Evolutionary conservation across 306 rosid genomes (phyloP), one percentile per base, ranked within the genome.

Genomic region (Ormosia semicastrata): DNA sequence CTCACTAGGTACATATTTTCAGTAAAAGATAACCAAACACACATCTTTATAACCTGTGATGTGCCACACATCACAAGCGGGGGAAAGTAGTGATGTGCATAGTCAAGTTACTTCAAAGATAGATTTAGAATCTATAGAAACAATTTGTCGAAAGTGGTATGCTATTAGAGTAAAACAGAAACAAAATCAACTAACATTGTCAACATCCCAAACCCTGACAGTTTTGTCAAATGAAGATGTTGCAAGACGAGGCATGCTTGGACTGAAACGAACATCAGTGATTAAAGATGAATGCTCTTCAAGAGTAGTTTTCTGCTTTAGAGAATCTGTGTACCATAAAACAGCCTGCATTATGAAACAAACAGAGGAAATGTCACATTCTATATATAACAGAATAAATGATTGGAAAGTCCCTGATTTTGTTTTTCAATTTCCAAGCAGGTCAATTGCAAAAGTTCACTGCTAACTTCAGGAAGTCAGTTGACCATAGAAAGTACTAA

Each of bases 121-220:
- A 68, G 15, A 71, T 70, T 33, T 58, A 57, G 68, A 78, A 73
- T 78, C 39, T 34, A 43, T 6, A n/a, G 68, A 56, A 56, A 56
- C 3, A 39, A 40, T 15, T 52, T 17, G 64, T 13, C 58, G 11
- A 36, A 58, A 78, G 11, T 39, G 17, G 46, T 52, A 80, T 41
- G 74, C 2, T 32, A 39, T 32, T 36, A 17, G 29, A 29, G 69
- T 32, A 33, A 81, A 66, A 73, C 17, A 50, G 12, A 80, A 77
- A 53, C 10, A 30, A 12, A 32, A 72, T 78, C 29, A 43, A 93
- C 97, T 92, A 70, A 93, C 99, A 86, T 88, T 95, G 34, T 95
- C 99, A 30, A 90, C 98, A 86, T 93, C 99, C 99, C 99, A 95
- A 80, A 95, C 99, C 81, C 98, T 79, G 85, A 95, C 99, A 69